Percentiles rank a stretch among this genome's conserved stretches.
Conservation (phyloP, 2,329 filamentous ascomycete species). For the Orbilia quercus region DNA sequence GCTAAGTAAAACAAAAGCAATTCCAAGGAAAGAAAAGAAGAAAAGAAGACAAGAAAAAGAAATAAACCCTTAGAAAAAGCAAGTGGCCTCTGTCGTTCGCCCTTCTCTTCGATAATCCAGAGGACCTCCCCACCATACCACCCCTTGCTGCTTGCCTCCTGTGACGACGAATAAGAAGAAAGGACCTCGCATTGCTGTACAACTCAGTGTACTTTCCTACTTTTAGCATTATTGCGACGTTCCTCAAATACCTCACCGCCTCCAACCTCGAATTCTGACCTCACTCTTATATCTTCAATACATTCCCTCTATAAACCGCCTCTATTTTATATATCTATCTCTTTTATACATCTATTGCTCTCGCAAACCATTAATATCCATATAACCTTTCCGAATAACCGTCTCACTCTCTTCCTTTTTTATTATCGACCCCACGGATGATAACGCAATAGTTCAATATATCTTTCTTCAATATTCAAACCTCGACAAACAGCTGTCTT, state of each 20-base stretch:
- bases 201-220: conserved; percentile 55
- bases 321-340: conserved; percentile 15
- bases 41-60: background rate
- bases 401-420: conserved; percentile 10
- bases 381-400: background rate
- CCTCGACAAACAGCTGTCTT: conserved; percentile 17
- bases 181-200: conserved; percentile 56
- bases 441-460: conserved; percentile 40
- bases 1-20: conserved; percentile 17
- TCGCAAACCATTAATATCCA: background rate
- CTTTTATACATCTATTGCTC: conserved; percentile 9
- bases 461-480: conserved; percentile 5
- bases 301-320: conserved; percentile 54
- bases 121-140: conserved; percentile 48
- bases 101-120: conserved; percentile 30
- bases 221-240: conserved; percentile 53
- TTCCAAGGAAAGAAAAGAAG: conserved; percentile 11
- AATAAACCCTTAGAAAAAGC: conserved; percentile 23
- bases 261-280: conserved; percentile 52
- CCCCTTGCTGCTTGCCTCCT: conserved; percentile 49
- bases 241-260: conserved; percentile 55
- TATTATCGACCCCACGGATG: conserved; percentile 40
- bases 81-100: conserved; percentile 51
- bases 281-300: conserved; percentile 52
- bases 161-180: conserved; percentile 57